These are phyloP conservation scores for Ensete ventricosum DNA, from an alignment of 176 grass and related monocot genomes.

Conservation along the genomic window DNA sequence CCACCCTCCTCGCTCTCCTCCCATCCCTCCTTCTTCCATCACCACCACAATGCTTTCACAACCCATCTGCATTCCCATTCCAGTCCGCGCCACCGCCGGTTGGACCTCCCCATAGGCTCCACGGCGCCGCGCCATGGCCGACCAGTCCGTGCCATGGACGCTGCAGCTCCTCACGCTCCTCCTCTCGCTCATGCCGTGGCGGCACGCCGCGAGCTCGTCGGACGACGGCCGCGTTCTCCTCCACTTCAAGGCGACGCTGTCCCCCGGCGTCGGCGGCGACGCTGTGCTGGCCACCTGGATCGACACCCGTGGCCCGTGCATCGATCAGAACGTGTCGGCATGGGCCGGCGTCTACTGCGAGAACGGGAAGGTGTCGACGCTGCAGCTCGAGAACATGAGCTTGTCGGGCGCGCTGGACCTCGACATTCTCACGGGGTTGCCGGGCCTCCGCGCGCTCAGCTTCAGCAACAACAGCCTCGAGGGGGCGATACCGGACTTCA, in stretches of 20 bases:
- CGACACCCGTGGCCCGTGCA: conserved; percentile 10
- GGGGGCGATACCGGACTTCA: neutral
- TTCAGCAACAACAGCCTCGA: conserved; percentile 5
- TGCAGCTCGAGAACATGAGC: conserved; percentile 47
- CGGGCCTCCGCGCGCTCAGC: neutral
- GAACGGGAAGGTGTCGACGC: conserved; percentile 21
- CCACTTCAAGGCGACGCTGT: conserved; percentile 28
- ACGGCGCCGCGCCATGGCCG: conserved; percentile 39
- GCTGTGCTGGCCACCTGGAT: conserved; percentile 22
- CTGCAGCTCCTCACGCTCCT: conserved; percentile 22
- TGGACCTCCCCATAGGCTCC: neutral
- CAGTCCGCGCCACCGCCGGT: neutral
- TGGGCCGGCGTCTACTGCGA: conserved; percentile 24
- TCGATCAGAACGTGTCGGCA: neutral
- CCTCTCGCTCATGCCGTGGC: conserved; percentile 3
- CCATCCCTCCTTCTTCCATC: conserved; percentile 12
- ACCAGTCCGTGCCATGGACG: conserved; percentile 21
- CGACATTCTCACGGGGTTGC: neutral
- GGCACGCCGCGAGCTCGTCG: neutral
- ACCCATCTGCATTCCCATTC: neutral
- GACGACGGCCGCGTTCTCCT: conserved; percentile 32
- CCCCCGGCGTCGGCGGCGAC: neutral
- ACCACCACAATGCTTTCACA: neutral
- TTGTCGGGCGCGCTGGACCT: conserved; percentile 42
- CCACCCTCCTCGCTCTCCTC: conserved; percentile 22